Conservation (phyloP, 2,329 filamentous ascomycete genomes). For the Scopulariopsis brevicaulis region DNA sequence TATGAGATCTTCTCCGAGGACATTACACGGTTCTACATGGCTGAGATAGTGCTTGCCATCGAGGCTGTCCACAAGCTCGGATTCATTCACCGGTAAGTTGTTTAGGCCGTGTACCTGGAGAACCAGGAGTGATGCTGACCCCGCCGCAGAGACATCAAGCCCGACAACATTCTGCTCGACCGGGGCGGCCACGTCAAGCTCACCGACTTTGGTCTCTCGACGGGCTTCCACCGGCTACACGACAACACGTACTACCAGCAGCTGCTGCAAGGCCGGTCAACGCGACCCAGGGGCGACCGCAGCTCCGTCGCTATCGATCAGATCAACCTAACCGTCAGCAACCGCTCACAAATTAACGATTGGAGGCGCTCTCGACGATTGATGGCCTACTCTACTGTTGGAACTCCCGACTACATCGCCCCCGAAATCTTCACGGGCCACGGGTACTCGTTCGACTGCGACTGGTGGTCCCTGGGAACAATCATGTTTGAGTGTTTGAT, state of each 20-base stretch:
- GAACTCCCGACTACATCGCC: constrained; percentile 96
- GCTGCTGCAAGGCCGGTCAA: constrained; percentile 71
- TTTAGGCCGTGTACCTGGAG: not conserved
- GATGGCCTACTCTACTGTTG: constrained; percentile 97
- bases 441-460: constrained; percentile 92
- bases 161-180: constrained; percentile 95
- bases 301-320: constrained; percentile 95
- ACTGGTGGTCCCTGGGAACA: constrained; percentile 98
- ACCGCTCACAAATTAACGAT: constrained; percentile 95
- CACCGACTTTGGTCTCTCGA: constrained; percentile 95
- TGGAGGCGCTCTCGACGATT: constrained; percentile 93
- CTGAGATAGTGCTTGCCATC: constrained; percentile 94
- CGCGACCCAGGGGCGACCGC: constrained; percentile 59
- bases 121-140: not conserved
- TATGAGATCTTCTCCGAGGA: constrained; percentile 99
- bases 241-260: constrained; percentile 98
- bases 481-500: constrained; percentile 99
- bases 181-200: constrained; percentile 94
- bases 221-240: constrained; percentile 94
- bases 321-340: constrained; percentile 96
- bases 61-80: constrained; percentile 96
- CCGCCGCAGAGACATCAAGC: constrained; percentile 81
- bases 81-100: constrained; percentile 85
- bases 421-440: constrained; percentile 96
- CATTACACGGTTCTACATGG: constrained; percentile 98